Evolutionary conservation across 2,329 filamentous ascomycete species (phyloP).

Genomic region (Beauveria varroae): DNA sequence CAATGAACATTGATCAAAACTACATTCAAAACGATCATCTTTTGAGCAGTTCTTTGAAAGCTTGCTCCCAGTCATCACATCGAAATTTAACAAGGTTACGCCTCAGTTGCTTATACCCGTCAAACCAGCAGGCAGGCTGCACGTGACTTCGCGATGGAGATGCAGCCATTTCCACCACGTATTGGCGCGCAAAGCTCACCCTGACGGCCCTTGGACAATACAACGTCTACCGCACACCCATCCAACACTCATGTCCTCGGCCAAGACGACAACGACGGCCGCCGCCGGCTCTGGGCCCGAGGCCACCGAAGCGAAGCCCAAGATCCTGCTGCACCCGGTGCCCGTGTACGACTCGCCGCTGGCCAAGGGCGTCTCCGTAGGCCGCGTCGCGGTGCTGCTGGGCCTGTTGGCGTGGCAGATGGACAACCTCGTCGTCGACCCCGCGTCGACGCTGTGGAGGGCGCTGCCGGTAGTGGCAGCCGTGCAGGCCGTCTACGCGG

Average conservation of each 20-base stretch:
- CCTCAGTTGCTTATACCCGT: not conserved
- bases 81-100: not conserved
- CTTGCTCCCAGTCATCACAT: not conserved
- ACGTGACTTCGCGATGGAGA: constrained; percentile 11
- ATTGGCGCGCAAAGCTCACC: not conserved
- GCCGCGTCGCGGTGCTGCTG: constrained; percentile 62
- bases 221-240: too few species aligned
- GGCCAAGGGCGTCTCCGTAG: constrained; percentile 49
- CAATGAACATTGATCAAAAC: not conserved
- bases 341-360: constrained; percentile 28
- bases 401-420: constrained; percentile 58
- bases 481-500: constrained; percentile 57
- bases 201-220: not conserved
- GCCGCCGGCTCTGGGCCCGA: constrained; percentile 1
- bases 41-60: not conserved
- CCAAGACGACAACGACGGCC: constrained; percentile 11
- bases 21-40: not conserved
- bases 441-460: constrained; percentile 53
- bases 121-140: not conserved
- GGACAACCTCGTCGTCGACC: constrained; percentile 58
- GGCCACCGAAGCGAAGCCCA: constrained; percentile 20
- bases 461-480: constrained; percentile 55
- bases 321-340: constrained; percentile 28
- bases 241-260: not conserved
- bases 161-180: not conserved